phyloP scores from a whole-genome alignment of 2,329 filamentous ascomycete genomes.

The Colletotrichum sp. region DNA sequence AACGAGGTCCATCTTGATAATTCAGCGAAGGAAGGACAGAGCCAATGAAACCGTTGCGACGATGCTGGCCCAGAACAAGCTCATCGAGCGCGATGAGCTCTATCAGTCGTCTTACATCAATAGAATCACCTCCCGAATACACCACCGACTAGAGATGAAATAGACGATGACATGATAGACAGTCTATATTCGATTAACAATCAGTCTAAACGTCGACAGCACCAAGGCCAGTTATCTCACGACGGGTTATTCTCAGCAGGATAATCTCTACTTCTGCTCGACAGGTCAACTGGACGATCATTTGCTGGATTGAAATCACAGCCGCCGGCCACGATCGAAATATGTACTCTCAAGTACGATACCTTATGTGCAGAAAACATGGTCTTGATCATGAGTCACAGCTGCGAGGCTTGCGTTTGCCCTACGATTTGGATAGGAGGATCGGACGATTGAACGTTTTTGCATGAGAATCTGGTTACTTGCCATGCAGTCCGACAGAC shows the following conservation, averaged over 20 bases:
- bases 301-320: background rate
- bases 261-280: background rate
- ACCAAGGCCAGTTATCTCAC: background rate
- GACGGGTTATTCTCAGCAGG: background rate
- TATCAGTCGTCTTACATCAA: background rate
- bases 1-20: background rate
- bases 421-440: background rate
- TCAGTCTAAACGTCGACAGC: background rate
- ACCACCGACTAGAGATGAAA: background rate
- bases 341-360: background rate
- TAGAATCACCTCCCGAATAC: background rate
- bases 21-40: background rate
- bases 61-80: background rate
- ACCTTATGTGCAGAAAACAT: fast-evolving
- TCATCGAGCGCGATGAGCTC: background rate
- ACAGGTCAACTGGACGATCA: fast-evolving
- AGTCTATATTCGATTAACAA: background rate
- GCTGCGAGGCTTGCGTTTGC: background rate
- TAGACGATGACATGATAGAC: background rate
- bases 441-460: background rate
- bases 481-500: background rate
- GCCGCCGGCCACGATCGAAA: background rate
- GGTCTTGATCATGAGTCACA: background rate
- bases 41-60: background rate
- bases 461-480: background rate